Base-by-base conservation (phyloP, 2,329 filamentous ascomycete genomes). In the Blumeria graminis region DNA sequence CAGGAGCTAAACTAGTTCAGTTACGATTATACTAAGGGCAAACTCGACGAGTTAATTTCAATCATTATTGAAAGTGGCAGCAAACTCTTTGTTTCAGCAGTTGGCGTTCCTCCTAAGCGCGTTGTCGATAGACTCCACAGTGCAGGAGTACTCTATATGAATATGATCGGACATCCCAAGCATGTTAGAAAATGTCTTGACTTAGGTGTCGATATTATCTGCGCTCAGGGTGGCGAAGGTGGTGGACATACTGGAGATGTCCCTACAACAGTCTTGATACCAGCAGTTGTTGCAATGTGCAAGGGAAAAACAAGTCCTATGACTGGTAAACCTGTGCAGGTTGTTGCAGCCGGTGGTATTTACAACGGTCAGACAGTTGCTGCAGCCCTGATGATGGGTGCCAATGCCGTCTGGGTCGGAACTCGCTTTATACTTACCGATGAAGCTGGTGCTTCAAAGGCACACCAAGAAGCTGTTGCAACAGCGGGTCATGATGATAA, bases 81-180 rank as follows among this genome's bases (percentile, higher is more conserved):
- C 59, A 89, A 81, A 70, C 80, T 98, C 58, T 98, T 98, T 73
- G 92, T 98, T 65, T 95, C 86, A 55, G 92, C 92, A 65, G 88
- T 98, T 68, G 92, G 92, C 66, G 84, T 96, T 32, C 89, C 92
- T 46, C 87, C 92, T 62, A 86, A 86, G 71, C 74, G 77, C 63
- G 82, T 95, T 58, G 88, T 98, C 65, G 88, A 96, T 62, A 84
- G 79, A 68, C 81, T 98, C 51, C 92, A 98, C 78, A 78, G 80
- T 67, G 74, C 80, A 66, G 89, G 89, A 63, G 78, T 98, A 63
- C 77, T 94, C 63, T 94, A 93, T 77, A 96, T 96, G 92, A 98
- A 98, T 82, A 98, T 98, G 92, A 89, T 98, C 69, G 92, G 92
- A 63, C 92, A 98, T 77, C 90, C 92, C 67, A 98, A 98, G 81